Evolutionary conservation across 345 rosid genomes (phyloP).

Genomic region (Microthlaspi erraticum): DNA sequence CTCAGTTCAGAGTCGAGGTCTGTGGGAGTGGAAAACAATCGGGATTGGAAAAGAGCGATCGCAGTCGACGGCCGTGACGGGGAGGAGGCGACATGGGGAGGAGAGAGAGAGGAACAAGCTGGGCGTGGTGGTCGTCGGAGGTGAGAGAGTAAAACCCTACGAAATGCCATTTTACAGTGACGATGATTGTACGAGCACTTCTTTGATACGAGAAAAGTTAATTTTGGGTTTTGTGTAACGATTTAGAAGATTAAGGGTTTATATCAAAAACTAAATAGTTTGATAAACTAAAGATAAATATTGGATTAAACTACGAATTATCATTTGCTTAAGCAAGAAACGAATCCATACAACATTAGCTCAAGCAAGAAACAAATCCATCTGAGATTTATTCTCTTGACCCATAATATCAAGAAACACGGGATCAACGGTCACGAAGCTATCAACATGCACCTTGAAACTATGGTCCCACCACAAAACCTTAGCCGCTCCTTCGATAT

Average conservation of each 20-base stretch:
- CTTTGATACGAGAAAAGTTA: not conserved
- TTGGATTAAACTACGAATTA: not conserved
- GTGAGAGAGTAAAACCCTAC: slow-evolving; percentile 51
- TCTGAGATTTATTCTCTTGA: slow-evolving; percentile 69
- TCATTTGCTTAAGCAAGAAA: slow-evolving; percentile 38
- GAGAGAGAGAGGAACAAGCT: slow-evolving; percentile 19
- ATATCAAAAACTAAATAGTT: no score
- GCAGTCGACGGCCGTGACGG: slow-evolving; percentile 7
- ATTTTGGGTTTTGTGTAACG: not conserved
- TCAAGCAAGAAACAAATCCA: slow-evolving; percentile 51
- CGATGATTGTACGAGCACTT: not conserved
- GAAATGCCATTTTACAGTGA: slow-evolving; percentile 43
- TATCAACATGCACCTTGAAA: slow-evolving; percentile 82
- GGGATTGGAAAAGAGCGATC: slow-evolving; percentile 27
- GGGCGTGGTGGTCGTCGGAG: slow-evolving; percentile 56
- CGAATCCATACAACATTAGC: slow-evolving; percentile 45
- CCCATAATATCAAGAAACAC: slow-evolving; percentile 74
- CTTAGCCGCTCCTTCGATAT: slow-evolving; percentile 75
- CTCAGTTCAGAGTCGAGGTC: slow-evolving; percentile 29
- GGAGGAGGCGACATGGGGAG: slow-evolving; percentile 23
- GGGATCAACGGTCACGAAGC: slow-evolving; percentile 85
- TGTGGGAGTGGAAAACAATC: slow-evolving; percentile 47
- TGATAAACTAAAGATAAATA: no score
- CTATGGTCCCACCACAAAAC: slow-evolving; percentile 83
- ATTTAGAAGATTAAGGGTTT: no score